Evolutionary conservation across 108 stramenopile genomes (phyloP).

Genomic region (Discostella pseudostelligera): DNA sequence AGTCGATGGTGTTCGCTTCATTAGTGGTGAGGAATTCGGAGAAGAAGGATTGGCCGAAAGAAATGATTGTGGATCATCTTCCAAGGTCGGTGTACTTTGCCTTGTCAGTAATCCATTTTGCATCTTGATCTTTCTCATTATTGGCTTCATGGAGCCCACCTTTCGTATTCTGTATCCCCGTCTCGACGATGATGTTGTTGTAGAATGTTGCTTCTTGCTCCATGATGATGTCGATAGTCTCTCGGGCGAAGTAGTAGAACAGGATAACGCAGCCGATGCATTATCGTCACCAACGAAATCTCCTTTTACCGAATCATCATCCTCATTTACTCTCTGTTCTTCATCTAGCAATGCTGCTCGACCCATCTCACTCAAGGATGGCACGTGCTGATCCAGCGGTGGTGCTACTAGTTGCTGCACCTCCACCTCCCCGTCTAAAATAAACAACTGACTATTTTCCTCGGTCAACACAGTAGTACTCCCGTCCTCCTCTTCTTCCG

Average conservation of each 20-base stretch:
- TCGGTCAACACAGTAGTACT: not conserved
- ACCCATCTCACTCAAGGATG: not conserved
- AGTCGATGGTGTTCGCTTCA: not conserved
- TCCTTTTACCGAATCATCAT: not conserved
- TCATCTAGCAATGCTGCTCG: not conserved
- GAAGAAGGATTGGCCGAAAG: not conserved
- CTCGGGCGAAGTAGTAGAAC: not conserved
- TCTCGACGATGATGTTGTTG: not conserved
- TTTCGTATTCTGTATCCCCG: slow-evolving; percentile 7
- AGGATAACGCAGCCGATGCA: not conserved
- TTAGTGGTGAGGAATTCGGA: not conserved
- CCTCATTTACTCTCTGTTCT: slow-evolving; percentile 7
- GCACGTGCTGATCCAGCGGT: slow-evolving; percentile 10
- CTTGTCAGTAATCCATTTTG: not conserved
- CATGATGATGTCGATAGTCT: not conserved
- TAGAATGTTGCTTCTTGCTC: not conserved
- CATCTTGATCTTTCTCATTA: not conserved
- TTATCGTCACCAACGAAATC: not conserved
- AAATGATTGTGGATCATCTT: not conserved
- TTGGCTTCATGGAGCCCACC: slow-evolving; percentile 3
- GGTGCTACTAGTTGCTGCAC: slow-evolving; percentile 12
- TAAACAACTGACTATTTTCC: not conserved
- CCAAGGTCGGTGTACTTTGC: not conserved
- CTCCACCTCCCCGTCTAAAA: slow-evolving; percentile 1
- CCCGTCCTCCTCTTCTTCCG: not conserved